Evolutionary conservation across 352 stramenopile genomes (phyloP), one percentile per base, ranked within the genome.

Genomic region (Globisporangium polare): DNA sequence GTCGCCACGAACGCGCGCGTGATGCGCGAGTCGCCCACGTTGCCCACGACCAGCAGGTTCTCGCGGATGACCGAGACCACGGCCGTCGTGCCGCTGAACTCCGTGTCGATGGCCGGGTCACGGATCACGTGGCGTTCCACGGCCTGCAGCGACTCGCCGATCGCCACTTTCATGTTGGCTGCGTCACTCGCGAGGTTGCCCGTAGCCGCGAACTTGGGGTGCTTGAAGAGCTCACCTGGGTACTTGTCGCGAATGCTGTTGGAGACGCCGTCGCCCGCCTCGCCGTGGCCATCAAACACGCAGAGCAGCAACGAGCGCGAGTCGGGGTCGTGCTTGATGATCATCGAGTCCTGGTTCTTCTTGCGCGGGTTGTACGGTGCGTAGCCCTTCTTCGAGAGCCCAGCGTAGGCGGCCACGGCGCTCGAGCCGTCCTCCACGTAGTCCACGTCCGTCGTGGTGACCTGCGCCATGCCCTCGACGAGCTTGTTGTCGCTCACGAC

Each of bases 301-400:
- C 91, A 97, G 8, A 99, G 83, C 54, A 99, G 81, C 24, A 99
- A 78, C 52, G 90, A 93, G 59, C 96, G 96, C 12, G 95, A 97
- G 8, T 80, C 77, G 0, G 82, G 60, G 66, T 98, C 92, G 62
- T 98, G 92, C 15, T 91, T 83, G 83, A 99, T 98, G 62, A 98
- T 92, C 68, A 99, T 89, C 27, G 92, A 82, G 74, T 99, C 96
- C 62, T 99, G 96, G 72, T 99, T 99, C 76, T 98, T 98, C 81
- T 99, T 99, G 42, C 95, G 86, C 17, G 94, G 93, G 66, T 99
- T 98, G 73, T 98, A 98, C 50, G 87, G 80, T 53, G 85, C 82
- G 53, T 94, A 94, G 0, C 82, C 84, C 50, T 91, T 92, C 72
- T 94, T 94, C n/a, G 76, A 89, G 2, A 90, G 71, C 0, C 85